Conservation (phyloP, 2,329 filamentous ascomycete species). For the Curvularia spicifera region DNA sequence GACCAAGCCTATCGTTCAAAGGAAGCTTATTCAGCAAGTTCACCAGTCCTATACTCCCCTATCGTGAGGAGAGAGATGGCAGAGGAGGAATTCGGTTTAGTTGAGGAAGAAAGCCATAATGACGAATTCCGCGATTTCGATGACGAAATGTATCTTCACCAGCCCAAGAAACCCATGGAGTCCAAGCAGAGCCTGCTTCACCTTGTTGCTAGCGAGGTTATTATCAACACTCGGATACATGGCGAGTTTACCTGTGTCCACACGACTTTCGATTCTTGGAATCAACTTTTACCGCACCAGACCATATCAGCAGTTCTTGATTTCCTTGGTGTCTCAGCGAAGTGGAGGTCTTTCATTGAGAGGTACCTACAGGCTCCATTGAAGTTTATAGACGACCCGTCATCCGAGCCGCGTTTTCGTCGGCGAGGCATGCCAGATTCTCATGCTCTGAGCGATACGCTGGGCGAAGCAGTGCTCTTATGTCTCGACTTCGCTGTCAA, state of each 20-base stretch:
- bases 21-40: no score
- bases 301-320: conserved; percentile 54
- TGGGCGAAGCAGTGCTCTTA: conserved; percentile 57
- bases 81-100: not conserved
- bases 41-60: no score
- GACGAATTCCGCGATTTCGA: conserved; percentile 2
- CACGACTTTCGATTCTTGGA: conserved; percentile 43
- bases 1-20: not conserved
- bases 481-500: conserved; percentile 57
- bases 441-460: conserved; percentile 56
- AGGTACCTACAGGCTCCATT: conserved; percentile 56
- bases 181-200: conserved; percentile 43
- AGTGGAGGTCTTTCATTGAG: conserved; percentile 55
- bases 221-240: conserved; percentile 40
- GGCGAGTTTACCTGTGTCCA: conserved; percentile 41
- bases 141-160: conserved; percentile 1
- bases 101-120: conserved; percentile 5
- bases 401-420: conserved; percentile 47
- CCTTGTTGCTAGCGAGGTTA: conserved; percentile 39
- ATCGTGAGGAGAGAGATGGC: not conserved
- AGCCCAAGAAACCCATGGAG: conserved; percentile 37
- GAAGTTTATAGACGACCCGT: conserved; percentile 50
- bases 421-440: conserved; percentile 56
- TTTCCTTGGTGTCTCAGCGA: conserved; percentile 54
- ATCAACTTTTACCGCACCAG: conserved; percentile 51